Base-by-base conservation (phyloP, 164 flowering plant species). In the Malania oleifera region DNA sequence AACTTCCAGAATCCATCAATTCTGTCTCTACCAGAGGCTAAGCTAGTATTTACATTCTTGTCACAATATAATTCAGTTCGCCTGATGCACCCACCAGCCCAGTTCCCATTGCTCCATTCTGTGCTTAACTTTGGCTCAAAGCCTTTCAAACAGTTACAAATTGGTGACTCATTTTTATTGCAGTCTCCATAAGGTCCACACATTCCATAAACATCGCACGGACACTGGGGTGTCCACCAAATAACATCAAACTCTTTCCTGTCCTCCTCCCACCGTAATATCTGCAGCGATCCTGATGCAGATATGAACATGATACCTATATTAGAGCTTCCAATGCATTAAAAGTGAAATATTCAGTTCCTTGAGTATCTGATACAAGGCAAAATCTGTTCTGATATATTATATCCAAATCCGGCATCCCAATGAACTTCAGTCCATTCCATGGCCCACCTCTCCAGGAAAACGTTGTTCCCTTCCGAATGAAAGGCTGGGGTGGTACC, bases 131-230 rank as follows among this genome's bases (percentile, higher is more conserved):
- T 58, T 3, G 74, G 77, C 14, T 2, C 57, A 48, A 54, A 69
- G 27, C 74, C 74, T 17, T 39, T 13, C 29, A 73, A 44, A 49
- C 77, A 70, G 10, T 27, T 51, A 22, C 74, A 70, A 12, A 54
- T 37, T 0, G 60, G 52, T 13, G 59, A 40, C 10, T 15, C 46
- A 23, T 13, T 22, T 0, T 13, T 17, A 2, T 52, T 60, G 20
- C 74, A 70, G 27, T 47, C 15, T 1, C 66, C 66, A 48, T 40
- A 63, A 37, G 60, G 45, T 15, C 77, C 74, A 39, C 77, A 73
- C 2, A 39, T n/a, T 29, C 67, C 70, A 61, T 73, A 62, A 17
- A 52, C n/a, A n/a, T 69, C 73, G 35, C 77, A 73, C 1, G 11
- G 10, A 44, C 47, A 26, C 15, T 3, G 27, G 7, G 63, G 64